Evolutionary conservation across 331 rosid genomes (phyloP).

Genomic region (Telfairia occidentalis): DNA sequence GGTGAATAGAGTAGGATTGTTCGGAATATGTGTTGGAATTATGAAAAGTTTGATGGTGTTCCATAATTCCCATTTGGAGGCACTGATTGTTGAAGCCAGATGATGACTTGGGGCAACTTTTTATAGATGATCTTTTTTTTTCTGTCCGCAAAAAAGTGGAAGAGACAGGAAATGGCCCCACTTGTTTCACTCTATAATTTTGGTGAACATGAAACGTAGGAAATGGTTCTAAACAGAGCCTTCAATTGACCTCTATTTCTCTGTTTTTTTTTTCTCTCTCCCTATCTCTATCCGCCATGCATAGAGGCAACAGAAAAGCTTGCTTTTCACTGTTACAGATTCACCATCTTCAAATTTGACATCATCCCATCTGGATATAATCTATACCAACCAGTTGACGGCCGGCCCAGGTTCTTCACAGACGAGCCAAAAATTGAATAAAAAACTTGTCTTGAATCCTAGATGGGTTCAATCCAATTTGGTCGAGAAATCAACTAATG

Average conservation of each 20-base stretch:
- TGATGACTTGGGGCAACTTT: not conserved
- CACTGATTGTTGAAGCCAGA: not conserved
- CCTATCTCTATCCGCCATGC: not conserved
- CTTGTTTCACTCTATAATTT: not conserved
- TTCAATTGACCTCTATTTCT: slow-evolving; percentile 3
- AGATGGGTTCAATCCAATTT: not conserved
- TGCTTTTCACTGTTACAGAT: not conserved
- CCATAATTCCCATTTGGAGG: slow-evolving; percentile 9
- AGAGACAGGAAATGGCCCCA: slow-evolving; percentile 10
- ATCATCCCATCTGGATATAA: not conserved
- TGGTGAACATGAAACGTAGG: not conserved
- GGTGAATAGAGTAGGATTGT: slow-evolving; percentile 1
- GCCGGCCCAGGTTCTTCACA: not conserved
- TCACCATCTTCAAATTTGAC: not conserved
- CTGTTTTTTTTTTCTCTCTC: no score
- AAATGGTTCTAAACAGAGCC: not conserved
- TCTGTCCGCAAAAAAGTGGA: not conserved
- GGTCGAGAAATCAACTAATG: not conserved
- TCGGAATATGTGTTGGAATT: slow-evolving; percentile 1
- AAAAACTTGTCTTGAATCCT: not conserved
- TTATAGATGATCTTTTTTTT: slow-evolving; percentile 1
- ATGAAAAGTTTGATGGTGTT: slow-evolving; percentile 3
- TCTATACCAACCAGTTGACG: not conserved
- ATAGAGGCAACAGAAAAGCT: not conserved
- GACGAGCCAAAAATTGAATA: not conserved